These are phyloP conservation scores for Mycena pura DNA, from an alignment of 768 basidiomycete genomes.

Conservation along the genomic window DNA sequence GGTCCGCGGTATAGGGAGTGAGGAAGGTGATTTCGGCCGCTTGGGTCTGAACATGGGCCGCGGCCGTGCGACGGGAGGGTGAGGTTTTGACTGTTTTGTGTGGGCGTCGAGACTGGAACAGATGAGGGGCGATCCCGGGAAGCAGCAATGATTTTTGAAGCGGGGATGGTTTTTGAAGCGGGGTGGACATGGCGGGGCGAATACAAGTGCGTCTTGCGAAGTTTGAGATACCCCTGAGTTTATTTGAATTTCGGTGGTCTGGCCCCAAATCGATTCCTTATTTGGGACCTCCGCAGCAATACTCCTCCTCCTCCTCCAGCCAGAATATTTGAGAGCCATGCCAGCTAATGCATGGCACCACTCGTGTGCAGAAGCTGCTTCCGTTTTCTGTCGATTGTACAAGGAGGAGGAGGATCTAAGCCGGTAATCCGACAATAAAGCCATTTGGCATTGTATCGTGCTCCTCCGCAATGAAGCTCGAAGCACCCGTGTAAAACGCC, in stretches of 20 bases:
- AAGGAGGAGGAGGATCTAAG: not conserved
- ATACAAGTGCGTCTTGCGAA: not conserved
- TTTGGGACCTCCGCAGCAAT: too few species aligned
- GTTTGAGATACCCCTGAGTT: conserved; percentile 11
- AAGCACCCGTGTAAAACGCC: conserved; percentile 40
- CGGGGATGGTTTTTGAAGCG: conserved; percentile 10
- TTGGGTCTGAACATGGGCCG: not conserved
- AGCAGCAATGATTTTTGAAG: conserved; percentile 12
- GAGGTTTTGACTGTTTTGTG: not conserved
- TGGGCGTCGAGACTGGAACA: not conserved
- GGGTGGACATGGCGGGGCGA: conserved; percentile 4
- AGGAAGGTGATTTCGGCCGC: not conserved
- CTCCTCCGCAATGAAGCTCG: conserved; percentile 26
- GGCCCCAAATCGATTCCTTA: too few species aligned
- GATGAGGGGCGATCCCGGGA: conserved; percentile 11
- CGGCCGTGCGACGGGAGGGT: not conserved
- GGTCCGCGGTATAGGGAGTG: not conserved
- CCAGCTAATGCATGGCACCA: too few species aligned
- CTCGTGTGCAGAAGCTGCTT: too few species aligned
- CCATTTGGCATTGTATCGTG: conserved; percentile 21
- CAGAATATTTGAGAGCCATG: too few species aligned
- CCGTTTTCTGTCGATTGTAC: not conserved
- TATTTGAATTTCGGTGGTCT: conserved; percentile 13
- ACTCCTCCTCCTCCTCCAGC: too few species aligned
- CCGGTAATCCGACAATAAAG: conserved; percentile 12